These are phyloP conservation scores for Tricholoma sp. DNA, from an alignment of 768 basidiomycete species.

Conservation along the genomic window DNA sequence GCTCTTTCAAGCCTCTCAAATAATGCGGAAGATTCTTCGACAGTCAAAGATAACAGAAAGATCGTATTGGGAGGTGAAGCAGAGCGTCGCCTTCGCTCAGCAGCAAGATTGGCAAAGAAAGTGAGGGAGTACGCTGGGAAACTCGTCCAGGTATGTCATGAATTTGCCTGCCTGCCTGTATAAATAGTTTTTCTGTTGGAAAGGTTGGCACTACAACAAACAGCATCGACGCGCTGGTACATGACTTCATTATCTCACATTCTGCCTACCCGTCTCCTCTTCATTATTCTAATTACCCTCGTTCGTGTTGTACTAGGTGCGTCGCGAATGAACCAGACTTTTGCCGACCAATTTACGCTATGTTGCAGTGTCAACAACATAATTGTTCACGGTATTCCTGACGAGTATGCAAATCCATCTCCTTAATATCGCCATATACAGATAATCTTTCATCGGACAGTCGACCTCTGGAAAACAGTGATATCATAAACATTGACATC, in stretches of 20 bases:
- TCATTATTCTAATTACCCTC: constrained; percentile 69
- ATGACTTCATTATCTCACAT: constrained; percentile 61
- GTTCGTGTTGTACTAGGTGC: constrained; percentile 70
- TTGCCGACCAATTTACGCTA: constrained; percentile 21
- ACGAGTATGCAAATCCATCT: constrained; percentile 50
- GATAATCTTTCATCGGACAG: constrained; percentile 31
- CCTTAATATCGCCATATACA: neutral
- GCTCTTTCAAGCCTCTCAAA: constrained; percentile 20
- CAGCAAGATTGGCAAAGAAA: constrained; percentile 50
- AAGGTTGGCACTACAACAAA: constrained; percentile 74
- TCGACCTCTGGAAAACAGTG: constrained; percentile 74
- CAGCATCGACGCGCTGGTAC: constrained; percentile 65
- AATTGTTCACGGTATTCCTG: constrained; percentile 85
- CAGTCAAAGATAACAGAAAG: constrained; percentile 13
- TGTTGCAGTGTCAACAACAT: constrained; percentile 80
- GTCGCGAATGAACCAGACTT: neutral
- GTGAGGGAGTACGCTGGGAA: constrained; percentile 51
- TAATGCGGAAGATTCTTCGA: neutral
- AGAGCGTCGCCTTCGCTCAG: constrained; percentile 46
- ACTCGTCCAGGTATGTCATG: constrained; percentile 43
- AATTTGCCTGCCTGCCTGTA: neutral
- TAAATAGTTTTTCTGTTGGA: neutral
- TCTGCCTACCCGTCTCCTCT: constrained; percentile 87
- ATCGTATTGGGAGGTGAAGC: constrained; percentile 51
- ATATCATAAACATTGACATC: constrained; percentile 86